phyloP scores from a whole-genome alignment of 108 stramenopile species.

The Cylindrotheca closterium region DNA sequence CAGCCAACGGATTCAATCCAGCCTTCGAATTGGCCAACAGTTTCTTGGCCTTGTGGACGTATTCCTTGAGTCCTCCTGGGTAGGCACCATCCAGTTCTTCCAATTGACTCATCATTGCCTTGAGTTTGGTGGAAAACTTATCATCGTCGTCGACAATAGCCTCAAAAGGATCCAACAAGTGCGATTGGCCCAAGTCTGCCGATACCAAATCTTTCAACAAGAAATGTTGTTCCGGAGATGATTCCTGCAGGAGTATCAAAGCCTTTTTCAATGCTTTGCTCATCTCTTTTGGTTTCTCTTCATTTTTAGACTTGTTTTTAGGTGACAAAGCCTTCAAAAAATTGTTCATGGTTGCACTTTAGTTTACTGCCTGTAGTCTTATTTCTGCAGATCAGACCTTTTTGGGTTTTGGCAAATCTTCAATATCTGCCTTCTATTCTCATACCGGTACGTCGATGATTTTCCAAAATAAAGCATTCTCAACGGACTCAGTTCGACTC shows the following conservation, averaged over 20 bases:
- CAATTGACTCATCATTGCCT: conserved; percentile 61
- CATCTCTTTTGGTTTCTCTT: too few species aligned
- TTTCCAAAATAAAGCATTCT: too few species aligned
- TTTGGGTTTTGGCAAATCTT: too few species aligned
- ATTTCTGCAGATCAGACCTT: too few species aligned
- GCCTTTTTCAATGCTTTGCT: not conserved
- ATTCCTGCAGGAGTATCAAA: conserved; percentile 3
- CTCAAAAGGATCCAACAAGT: conserved; percentile 56
- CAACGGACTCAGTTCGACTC: too few species aligned
- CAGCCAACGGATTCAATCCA: conserved; percentile 95
- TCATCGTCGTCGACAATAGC: conserved; percentile 8
- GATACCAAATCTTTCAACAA: conserved; percentile 48
- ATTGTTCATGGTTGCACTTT: too few species aligned
- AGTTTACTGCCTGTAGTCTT: too few species aligned
- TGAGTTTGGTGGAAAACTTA: conserved; percentile 50
- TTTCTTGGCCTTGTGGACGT: conserved; percentile 67
- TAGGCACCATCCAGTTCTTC: conserved; percentile 62
- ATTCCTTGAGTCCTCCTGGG: conserved; percentile 56
- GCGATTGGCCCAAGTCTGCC: conserved; percentile 47
- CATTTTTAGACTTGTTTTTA: too few species aligned
- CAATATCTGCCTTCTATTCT: too few species aligned
- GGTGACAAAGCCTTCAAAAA: too few species aligned
- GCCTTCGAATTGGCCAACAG: conserved; percentile 40
- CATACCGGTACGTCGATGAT: too few species aligned
- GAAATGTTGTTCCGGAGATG: conserved; percentile 12